Evolutionary conservation across 805 yeast species (phyloP), one percentile per base, ranked within the genome.

Genomic region (Schwanniomyces vanrijiae): DNA sequence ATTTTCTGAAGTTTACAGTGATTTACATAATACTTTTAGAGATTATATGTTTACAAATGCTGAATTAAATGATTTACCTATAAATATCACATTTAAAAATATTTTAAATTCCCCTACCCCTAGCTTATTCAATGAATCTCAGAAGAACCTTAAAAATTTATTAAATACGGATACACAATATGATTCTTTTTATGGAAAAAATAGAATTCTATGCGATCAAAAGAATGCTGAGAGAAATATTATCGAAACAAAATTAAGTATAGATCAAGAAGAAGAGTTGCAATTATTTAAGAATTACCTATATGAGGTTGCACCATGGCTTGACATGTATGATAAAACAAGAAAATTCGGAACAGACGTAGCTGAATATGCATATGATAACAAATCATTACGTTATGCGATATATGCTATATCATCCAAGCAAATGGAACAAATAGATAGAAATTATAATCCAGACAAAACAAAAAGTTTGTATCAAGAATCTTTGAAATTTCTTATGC

Each of bases 1-100:
- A 9, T 21, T 21, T 21, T 37, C 40, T 2, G 18, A 26, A 19
- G 26, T 21, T 19, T 59, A 58, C 41, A 60, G 61, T 35, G 66
- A 66, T 19, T 54, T 71, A 5, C 67, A 66, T 37, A 52, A 58
- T 38, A 68, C 72, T 1, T 58, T 73, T 40, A 57, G 73, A 40
- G 75, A 69, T 49, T 66, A 66, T 46, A 71, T 72, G 73, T 65
- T 63, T 51, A 61, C 71, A 21, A 66, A 66, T 46, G 69, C 69
- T 0, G 45, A 54, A 2, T 35, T 43, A 1, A 50, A 47, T 10
- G 47, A 43, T 19, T 47, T 49, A 14, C n/a, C 40, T 3, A 13
- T 49, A 42, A 44, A 37, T 5, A 48, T 53, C 4, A 43, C 52
- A 16, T 47, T 49, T 35, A 47, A 45, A 16, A 50, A 54, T 31